Evolutionary conservation across 2,329 filamentous ascomycete species (phyloP).

Genomic region (Tolypocladium ovalisporum): DNA sequence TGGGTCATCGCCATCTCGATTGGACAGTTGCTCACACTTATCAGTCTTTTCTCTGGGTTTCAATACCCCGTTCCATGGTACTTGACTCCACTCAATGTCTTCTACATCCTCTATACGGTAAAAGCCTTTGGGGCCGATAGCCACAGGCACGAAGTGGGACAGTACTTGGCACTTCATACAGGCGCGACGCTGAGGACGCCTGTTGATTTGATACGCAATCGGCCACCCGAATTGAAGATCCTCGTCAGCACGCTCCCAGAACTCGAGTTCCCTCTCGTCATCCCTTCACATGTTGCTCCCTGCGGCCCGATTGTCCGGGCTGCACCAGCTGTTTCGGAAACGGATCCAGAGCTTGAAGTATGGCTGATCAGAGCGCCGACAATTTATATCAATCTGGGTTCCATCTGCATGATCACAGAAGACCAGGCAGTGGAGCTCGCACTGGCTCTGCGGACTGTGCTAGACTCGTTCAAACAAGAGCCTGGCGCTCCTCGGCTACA

Average conservation of each 20-base stretch:
- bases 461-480: constrained; percentile 14
- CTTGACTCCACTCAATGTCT: constrained; percentile 29
- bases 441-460: constrained; percentile 19
- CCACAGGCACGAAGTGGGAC: constrained; percentile 5
- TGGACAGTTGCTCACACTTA: neutral
- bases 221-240: constrained; percentile 8
- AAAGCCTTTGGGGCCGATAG: constrained; percentile 8
- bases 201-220: constrained; percentile 10
- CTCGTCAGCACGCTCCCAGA: constrained; percentile 17
- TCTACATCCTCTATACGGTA: constrained; percentile 19
- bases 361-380: constrained; percentile 33
- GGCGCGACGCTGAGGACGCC: constrained; percentile 10
- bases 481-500: constrained; percentile 6
- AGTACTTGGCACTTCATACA: constrained; percentile 5
- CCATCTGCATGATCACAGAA: constrained; percentile 19
- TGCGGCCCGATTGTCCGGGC: constrained; percentile 36
- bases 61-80: constrained; percentile 33
- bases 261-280: constrained; percentile 27
- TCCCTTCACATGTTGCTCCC: constrained; percentile 26
- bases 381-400: constrained; percentile 37
- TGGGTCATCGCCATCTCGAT: neutral
- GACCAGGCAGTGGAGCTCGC: constrained; percentile 27
- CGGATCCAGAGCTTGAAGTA: constrained; percentile 25
- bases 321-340: constrained; percentile 17
- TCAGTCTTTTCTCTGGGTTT: constrained; percentile 31